Evolutionary conservation across 148 eudicot genomes (phyloP).

Genomic region (Diospyros lotus): DNA sequence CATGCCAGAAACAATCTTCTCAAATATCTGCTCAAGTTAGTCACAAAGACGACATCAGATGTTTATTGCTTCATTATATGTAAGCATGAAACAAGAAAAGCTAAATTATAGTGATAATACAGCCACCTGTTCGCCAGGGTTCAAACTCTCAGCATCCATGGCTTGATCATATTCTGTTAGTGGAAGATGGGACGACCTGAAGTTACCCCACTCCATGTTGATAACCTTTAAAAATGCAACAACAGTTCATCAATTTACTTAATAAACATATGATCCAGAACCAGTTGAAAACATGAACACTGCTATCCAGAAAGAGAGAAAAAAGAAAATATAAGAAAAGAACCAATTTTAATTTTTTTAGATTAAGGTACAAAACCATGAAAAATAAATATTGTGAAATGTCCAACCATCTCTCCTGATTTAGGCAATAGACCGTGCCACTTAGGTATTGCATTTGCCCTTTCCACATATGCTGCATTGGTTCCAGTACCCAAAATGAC

Average conservation of each 20-base stretch:
- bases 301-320: neutral
- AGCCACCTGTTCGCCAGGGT: constrained; percentile 85
- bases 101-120: neutral
- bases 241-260: neutral
- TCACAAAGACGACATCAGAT: constrained; percentile 3
- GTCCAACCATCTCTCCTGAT: constrained; percentile 83
- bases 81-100: neutral
- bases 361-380: neutral
- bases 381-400: neutral
- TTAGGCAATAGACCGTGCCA: constrained; percentile 79
- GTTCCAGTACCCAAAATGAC: constrained; percentile 98
- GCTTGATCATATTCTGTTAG: constrained; percentile 63
- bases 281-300: neutral
- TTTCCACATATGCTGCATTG: constrained; percentile 97
- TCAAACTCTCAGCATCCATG: constrained; percentile 75
- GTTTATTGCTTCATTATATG: neutral
- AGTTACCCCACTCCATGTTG: constrained; percentile 96
- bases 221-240: constrained; percentile 50
- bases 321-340: neutral
- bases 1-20: constrained; percentile 92
- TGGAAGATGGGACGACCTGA: constrained; percentile 80
- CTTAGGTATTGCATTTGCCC: constrained; percentile 86
- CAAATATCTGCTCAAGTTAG: constrained; percentile 60
- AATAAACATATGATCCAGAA: neutral
- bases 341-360: neutral